Percentiles rank a stretch among this genome's conserved stretches.
phyloP scores from a whole-genome alignment of 169 alveolate genomes.

The Blepharisma undulans region DNA sequence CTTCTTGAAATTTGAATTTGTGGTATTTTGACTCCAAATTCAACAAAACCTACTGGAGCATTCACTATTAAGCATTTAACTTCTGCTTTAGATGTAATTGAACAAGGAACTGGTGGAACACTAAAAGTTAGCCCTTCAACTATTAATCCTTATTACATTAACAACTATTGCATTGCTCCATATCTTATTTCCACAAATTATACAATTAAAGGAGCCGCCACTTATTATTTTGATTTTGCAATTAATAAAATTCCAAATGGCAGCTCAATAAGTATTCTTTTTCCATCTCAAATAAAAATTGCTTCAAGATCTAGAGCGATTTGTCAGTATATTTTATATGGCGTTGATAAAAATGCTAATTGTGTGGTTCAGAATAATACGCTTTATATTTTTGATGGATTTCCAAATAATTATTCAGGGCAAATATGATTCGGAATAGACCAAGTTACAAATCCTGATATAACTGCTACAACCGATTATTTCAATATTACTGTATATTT shows the following conservation, averaged over 20 bases:
- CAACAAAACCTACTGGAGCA: neutral
- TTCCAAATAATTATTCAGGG: neutral
- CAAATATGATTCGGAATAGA: neutral
- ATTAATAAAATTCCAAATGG: neutral
- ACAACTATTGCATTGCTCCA: too few species aligned
- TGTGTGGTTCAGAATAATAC: neutral
- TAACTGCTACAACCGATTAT: neutral
- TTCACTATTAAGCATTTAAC: neutral
- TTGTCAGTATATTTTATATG: neutral
- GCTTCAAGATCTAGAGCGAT: neutral
- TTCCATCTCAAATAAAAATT: neutral
- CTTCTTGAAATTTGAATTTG: too few species aligned
- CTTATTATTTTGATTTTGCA: neutral
- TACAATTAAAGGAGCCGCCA: neutral
- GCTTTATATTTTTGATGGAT: slow-evolving; percentile 2
- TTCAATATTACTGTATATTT: neutral
- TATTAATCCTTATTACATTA: too few species aligned
- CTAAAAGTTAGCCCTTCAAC: too few species aligned
- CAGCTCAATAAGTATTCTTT: neutral
- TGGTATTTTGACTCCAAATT: neutral
- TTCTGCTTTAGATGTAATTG: neutral
- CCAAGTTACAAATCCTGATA: neutral
- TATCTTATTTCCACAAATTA: neutral
- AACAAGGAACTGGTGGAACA: neutral
- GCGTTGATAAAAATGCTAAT: neutral